Base-by-base conservation (phyloP, 169 alveolate genomes). In the Babesia ovata region DNA sequence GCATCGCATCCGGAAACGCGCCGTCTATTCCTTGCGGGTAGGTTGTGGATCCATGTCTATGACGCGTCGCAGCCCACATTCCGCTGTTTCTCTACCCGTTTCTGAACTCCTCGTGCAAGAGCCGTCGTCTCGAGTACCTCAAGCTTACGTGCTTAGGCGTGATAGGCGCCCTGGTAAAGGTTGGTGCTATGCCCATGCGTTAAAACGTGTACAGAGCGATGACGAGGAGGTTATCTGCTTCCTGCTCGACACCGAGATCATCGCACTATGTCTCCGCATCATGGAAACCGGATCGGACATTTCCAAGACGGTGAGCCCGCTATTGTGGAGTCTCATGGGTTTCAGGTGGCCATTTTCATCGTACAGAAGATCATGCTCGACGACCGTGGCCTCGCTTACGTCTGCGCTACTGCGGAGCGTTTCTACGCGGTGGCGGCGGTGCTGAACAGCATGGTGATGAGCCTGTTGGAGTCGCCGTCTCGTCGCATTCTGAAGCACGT, bases 261-360 rank as follows among this genome's bases (percentile, higher is more conserved):
- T 98, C 13, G 99, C 99, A 6, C 91, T 97, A 39, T 97, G 99
- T 71, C 93, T 98, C 59, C 91, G 99, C 52, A 98, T 98, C 36
- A 98, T 98, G 99, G 99, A 98, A 70, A 96, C 98, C 26, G 99
- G 99, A 29, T 93, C 98, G 45, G 99, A 97, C 74, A 91, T 98
- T 22, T 96, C 99, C 24, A 95, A 95, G 88, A 96, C 99, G 2
- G 99, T 95, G 63, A 19, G 65, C 19, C 13, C 10, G 44, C 2
- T 12, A 0, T 0, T 2, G 2, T 11, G 0, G 26, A 4, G 12
- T 4, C 39, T 17, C 45, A 74, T 13, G 21, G 29, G 24, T 26
- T 13, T 42, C 67, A 90, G 93, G 94, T 95, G 29, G 99, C 99
- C 12, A 97, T 99, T 0, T 98, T 98, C 82, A 97, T 98, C 59